Base-by-base conservation (phyloP, 768 basidiomycete genomes). In the Lentinus brumalis region DNA sequence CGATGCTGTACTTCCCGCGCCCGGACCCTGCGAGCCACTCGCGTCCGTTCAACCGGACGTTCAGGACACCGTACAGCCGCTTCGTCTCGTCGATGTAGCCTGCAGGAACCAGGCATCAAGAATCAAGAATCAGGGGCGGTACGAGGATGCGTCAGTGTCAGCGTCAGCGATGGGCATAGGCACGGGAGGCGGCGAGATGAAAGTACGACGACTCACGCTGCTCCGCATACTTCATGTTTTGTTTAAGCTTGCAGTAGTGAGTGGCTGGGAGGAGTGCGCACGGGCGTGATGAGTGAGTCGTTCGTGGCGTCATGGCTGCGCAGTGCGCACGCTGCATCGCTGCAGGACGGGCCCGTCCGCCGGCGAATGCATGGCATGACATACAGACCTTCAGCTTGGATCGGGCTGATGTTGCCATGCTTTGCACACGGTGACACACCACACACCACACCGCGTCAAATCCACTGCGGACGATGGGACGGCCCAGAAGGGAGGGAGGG, bases 61-160 rank as follows among this genome's bases (percentile, higher is more conserved):
- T 86, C 49, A 96, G 82, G 3, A 96, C 94, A 16, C 83, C 78
- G 71, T 89, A 94, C 29, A 96, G 79, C 26, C 94, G 84, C 66
- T 84, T 86, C 11, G 91, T 90, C 80, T 96, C 94, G 41, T 92
- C 86, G 18, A 79, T 66, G 74, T 92, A 95, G 50, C 92, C 86
- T 85, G 73, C 67, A 60, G 69, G 69, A 14, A 12, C 40, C 40
- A 40, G n/a, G n/a, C 14, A 42, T 40, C 14, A 42, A n/a, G n/a
- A n/a, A 42, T 40, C 14, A 42, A n/a, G n/a, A n/a, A 12, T 40
- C 2, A 29, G 9, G 21, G 29, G 49, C 46, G 8, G 50, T 26
- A 10, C 10, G 2, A 44, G n/a, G 39, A 14, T 8, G 14, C 42
- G n/a, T n/a, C n/a, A n/a, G 14, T 18, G 38, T 26, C 38, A 4